These are phyloP conservation scores for Ceriops decandra DNA, from an alignment of 345 rosid genomes.

Conservation along the genomic window DNA sequence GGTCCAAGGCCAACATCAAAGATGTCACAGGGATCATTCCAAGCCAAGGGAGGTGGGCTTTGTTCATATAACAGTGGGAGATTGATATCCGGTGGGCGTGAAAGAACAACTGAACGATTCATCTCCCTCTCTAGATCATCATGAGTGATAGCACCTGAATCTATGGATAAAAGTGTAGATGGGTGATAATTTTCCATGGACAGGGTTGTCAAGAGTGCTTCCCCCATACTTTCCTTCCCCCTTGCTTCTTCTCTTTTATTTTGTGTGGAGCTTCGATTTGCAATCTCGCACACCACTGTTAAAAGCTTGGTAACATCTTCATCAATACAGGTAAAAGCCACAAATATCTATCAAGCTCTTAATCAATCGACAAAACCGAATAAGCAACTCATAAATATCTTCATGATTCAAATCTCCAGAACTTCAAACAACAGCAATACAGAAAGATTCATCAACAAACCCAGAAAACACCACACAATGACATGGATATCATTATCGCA, in stretches of 20 bases:
- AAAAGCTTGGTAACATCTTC: constrained; percentile 11
- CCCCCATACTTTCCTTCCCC: constrained; percentile 38
- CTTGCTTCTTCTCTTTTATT: constrained; percentile 19
- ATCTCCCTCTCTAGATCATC: constrained; percentile 89
- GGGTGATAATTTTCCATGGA: constrained; percentile 92
- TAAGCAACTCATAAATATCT: constrained; percentile 51
- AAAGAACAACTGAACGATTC: constrained; percentile 71
- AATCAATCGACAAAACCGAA: constrained; percentile 65
- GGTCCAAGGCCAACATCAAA: constrained; percentile 78
- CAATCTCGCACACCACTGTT: neutral
- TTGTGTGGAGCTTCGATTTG: constrained; percentile 3
- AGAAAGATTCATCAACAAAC: constrained; percentile 25
- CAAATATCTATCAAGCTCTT: constrained; percentile 9
- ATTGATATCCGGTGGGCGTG: constrained; percentile 91
- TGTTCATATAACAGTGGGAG: constrained; percentile 80
- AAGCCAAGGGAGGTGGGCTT: constrained; percentile 65
- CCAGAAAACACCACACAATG: constrained; percentile 15
- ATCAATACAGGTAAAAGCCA: neutral
- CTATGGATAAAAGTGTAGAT: constrained; percentile 91
- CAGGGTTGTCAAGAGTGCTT: constrained; percentile 52
- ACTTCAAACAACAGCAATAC: constrained; percentile 18
- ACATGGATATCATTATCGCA: constrained; percentile 20
- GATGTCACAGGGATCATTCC: constrained; percentile 63
- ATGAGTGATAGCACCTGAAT: constrained; percentile 82
- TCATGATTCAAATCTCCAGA: constrained; percentile 37